Base-by-base conservation (phyloP, 1,284 basidiomycete species). In the Anthracocystis panici-leucophaei region DNA sequence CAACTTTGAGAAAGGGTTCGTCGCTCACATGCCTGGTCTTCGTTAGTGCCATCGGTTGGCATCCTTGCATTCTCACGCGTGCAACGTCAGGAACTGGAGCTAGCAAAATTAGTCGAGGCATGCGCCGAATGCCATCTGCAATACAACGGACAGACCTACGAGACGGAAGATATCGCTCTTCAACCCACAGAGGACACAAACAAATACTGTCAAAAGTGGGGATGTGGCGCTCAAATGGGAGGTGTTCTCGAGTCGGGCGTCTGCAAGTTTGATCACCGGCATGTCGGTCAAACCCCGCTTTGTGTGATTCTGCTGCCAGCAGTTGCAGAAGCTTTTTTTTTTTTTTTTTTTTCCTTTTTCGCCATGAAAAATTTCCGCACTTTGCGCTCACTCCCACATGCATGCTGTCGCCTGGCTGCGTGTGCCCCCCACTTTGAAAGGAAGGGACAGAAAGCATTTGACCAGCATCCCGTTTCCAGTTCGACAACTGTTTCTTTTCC, bases 251-350 rank as follows among this genome's bases (percentile, higher is more conserved):
- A 35, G 9, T 46, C 31, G 35, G 12, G 49, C 35, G 20, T 14
- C 29, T 44, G 44, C 21, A 8, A 33, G 4, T 31, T 56, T 46
- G 55, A 16, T 57, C 55, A 48, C 55, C 55, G 55, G 45, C 55
- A 57, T 48, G 25, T 41, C 27, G 11, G 29, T 41, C 5, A 18
- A 55, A 21, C 41, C 53, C 53, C 53, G 27, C 52, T 40, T 41
- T 44, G 29, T 44, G 29, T 49, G 48, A 16, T n/a, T 41, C 20
- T n/a, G 8, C 11, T 21, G 11, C 44, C 41, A 21, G 21, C 10
- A 44, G 18, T n/a, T n/a, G n/a, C n/a, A n/a, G n/a, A n/a, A n/a
- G n/a, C n/a, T n/a, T n/a, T n/a, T n/a, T n/a, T n/a, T n/a, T n/a
- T n/a, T n/a, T n/a, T n/a, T n/a, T n/a, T n/a, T n/a, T n/a, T n/a